Percentiles rank a stretch among this genome's conserved stretches.
Evolutionary conservation across 2,329 filamentous ascomycete genomes (phyloP).

Genomic region (Colletotrichum tanaceti): DNA sequence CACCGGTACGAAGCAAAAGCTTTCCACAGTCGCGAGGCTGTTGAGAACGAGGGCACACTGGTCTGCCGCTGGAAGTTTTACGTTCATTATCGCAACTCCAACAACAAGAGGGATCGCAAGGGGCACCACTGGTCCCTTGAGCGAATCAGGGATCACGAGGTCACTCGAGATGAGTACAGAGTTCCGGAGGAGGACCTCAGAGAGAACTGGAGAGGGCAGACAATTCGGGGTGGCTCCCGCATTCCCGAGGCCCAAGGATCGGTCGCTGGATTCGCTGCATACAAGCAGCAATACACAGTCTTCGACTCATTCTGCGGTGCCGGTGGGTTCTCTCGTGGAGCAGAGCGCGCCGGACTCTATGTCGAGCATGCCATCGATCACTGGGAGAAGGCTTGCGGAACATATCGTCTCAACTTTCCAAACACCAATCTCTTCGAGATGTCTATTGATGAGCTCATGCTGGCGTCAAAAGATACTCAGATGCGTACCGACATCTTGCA

Average conservation of each 20-base stretch:
- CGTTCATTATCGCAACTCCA: conserved; percentile 48
- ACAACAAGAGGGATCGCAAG: conserved; percentile 41
- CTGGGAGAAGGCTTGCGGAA: conserved; percentile 64
- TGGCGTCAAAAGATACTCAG: conserved; percentile 42
- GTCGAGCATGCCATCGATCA: conserved; percentile 74
- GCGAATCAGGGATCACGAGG: conserved; percentile 48
- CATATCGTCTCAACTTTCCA: conserved; percentile 70
- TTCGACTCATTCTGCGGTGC: conserved; percentile 80
- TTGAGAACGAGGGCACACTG: conserved; percentile 52
- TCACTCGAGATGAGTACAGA: conserved; percentile 46
- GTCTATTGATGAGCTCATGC: conserved; percentile 63
- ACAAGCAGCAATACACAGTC: conserved; percentile 68
- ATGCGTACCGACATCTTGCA: conserved; percentile 76
- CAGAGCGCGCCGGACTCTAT: conserved; percentile 66
- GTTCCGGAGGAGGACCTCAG: conserved; percentile 48
- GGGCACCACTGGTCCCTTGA: conserved; percentile 53
- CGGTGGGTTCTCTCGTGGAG: conserved; percentile 77
- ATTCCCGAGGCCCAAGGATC: not conserved
- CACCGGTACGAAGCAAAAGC: conserved; percentile 46
- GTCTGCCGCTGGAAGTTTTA: conserved; percentile 65
- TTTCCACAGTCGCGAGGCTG: conserved; percentile 43
- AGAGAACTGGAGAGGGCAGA: conserved; percentile 54
- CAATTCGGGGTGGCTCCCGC: conserved; percentile 52
- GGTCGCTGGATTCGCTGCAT: not conserved
- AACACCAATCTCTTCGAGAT: conserved; percentile 60